Evolutionary conservation across 768 basidiomycete species (phyloP).

Genomic region (Podaxis sp.): DNA sequence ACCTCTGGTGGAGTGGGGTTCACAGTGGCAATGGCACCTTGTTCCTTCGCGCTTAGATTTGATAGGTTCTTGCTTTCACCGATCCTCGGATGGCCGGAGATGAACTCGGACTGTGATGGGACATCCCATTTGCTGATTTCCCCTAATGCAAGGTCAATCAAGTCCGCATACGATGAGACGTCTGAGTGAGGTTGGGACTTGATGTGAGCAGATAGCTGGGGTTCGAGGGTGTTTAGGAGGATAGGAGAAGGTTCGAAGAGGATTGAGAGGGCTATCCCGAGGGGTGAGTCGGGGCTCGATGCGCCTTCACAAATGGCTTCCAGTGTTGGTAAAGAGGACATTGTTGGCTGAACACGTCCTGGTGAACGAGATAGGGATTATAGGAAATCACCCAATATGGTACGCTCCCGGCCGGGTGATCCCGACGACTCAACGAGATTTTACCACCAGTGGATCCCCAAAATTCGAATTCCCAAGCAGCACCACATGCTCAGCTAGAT

Average conservation of each 20-base stretch:
- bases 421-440: constrained; percentile 18
- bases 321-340: constrained; percentile 35
- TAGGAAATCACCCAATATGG: not conserved
- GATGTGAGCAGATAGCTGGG: constrained; percentile 41
- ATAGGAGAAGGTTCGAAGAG: constrained; percentile 69
- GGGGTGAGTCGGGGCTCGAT: constrained; percentile 35
- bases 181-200: constrained; percentile 19
- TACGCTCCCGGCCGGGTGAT: not conserved
- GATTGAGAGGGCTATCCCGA: constrained; percentile 31
- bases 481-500: not conserved
- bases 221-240: constrained; percentile 52
- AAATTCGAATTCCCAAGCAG: not conserved
- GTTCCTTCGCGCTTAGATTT: constrained; percentile 76
- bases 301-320: constrained; percentile 29
- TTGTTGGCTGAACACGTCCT: constrained; percentile 7
- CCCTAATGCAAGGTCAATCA: constrained; percentile 55
- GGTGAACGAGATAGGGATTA: constrained; percentile 7
- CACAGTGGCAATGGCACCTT: constrained; percentile 45
- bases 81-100: constrained; percentile 87
- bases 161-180: constrained; percentile 45
- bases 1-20: constrained; percentile 71
- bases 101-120: constrained; percentile 56
- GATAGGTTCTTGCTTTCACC: constrained; percentile 80
- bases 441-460: constrained; percentile 5
- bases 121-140: constrained; percentile 55